Evolutionary conservation across 257 asterid genomes (phyloP).

Genomic region (Solanum bukasovii): DNA sequence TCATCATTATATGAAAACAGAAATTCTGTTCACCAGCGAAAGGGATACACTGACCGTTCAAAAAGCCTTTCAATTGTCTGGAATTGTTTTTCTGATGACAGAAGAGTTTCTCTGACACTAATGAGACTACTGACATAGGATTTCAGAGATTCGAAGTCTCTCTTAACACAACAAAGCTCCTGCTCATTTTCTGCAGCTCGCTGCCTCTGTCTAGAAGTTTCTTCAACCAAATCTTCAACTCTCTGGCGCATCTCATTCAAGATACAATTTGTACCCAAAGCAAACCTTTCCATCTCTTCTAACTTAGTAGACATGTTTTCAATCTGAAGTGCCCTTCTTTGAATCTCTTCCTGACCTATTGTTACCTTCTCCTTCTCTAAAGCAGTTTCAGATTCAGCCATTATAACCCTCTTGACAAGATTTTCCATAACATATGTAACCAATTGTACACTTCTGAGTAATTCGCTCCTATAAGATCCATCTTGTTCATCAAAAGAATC

Average conservation of each 20-base stretch:
- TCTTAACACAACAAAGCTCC: conserved; percentile 90
- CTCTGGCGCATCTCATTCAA: conserved; percentile 86
- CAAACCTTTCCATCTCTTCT: conserved; percentile 93
- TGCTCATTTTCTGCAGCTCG: conserved; percentile 92
- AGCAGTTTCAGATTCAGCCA: conserved; percentile 85
- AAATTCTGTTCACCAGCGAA: neutral
- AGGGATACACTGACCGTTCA: conserved; percentile 61
- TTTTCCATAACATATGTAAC: conserved; percentile 84
- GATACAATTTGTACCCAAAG: conserved; percentile 59
- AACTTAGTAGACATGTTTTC: conserved; percentile 73
- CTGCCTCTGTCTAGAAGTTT: conserved; percentile 87
- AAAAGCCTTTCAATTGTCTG: conserved; percentile 91
- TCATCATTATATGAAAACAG: neutral
- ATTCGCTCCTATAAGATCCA: conserved; percentile 46
- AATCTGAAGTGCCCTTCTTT: conserved; percentile 57
- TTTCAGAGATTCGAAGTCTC: conserved; percentile 84
- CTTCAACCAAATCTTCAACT: conserved; percentile 96
- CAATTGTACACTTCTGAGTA: conserved; percentile 65
- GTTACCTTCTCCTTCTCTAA: conserved; percentile 69
- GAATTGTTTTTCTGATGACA: conserved; percentile 95
- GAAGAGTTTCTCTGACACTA: conserved; percentile 93
- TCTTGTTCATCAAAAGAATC: conserved; percentile 58
- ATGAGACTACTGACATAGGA: conserved; percentile 81
- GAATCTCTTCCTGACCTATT: conserved; percentile 67
- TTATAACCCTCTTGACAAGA: conserved; percentile 70